Conservation (phyloP, 2,329 filamentous ascomycete species). For the Fusarium luffae region DNA sequence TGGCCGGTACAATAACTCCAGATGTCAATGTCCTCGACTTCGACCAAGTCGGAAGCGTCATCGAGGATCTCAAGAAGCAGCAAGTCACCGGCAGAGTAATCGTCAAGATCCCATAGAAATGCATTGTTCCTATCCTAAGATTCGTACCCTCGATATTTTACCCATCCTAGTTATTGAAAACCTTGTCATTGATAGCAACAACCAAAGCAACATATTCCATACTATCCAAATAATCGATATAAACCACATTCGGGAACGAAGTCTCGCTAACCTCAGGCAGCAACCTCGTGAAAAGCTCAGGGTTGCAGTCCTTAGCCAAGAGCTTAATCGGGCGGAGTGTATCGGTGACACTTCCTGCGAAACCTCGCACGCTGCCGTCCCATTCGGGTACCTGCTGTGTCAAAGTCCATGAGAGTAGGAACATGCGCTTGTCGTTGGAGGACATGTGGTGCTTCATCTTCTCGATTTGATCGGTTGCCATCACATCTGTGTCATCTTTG, state of each 20-base stretch:
- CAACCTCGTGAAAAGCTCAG: constrained; percentile 3
- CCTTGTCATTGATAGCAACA: constrained; percentile 14
- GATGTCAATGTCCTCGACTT: constrained; percentile 18
- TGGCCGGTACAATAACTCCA: constrained; percentile 8
- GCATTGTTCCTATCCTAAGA: too few relatives aligned
- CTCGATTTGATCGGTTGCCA: constrained; percentile 7
- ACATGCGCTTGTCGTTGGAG: constrained; percentile 8
- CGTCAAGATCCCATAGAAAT: constrained; percentile 17
- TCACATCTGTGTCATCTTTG: not conserved
- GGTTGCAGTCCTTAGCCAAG: constrained; percentile 4
- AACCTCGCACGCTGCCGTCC: not conserved
- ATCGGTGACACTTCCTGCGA: not conserved
- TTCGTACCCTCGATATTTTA: too few relatives aligned
- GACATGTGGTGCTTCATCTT: constrained; percentile 25
- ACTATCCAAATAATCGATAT: constrained; percentile 18
- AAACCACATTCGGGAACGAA: constrained; percentile 16
- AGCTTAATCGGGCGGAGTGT: constrained; percentile 9
- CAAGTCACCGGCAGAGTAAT: constrained; percentile 32
- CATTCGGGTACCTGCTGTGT: constrained; percentile 5
- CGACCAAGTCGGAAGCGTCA: constrained; percentile 3
- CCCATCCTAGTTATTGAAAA: constrained; percentile 7
- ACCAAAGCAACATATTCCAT: constrained; percentile 15
- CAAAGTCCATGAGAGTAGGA: constrained; percentile 9
- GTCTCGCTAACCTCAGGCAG: constrained; percentile 2
- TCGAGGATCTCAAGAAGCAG: constrained; percentile 18